Conservation (phyloP, 2,329 filamentous ascomycete genomes). For the Trichoderma sp. region DNA sequence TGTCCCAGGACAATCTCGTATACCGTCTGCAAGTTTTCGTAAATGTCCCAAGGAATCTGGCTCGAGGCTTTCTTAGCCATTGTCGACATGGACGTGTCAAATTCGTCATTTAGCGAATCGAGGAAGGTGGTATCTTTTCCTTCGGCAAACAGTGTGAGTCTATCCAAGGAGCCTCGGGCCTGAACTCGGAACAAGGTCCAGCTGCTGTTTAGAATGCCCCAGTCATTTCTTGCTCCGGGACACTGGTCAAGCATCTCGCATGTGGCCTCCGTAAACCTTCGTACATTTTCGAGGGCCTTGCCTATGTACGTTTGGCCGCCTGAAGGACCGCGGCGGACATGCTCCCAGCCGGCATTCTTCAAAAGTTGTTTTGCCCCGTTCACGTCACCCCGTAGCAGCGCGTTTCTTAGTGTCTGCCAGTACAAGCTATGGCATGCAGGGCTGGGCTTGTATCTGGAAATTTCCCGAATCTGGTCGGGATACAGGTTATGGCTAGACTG, state of each 20-base stretch:
- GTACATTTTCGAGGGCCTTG: conserved; percentile 72
- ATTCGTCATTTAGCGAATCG: conserved; percentile 34
- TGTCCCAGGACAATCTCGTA: conserved; percentile 80
- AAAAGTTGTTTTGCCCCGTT: conserved; percentile 64
- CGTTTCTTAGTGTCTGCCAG: conserved; percentile 79
- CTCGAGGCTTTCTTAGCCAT: conserved; percentile 76
- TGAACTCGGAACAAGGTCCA: conserved; percentile 83
- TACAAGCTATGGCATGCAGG: conserved; percentile 75
- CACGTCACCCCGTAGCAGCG: conserved; percentile 73
- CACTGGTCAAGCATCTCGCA: conserved; percentile 69
- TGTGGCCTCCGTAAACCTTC: conserved; percentile 66
- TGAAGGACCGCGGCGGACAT: conserved; percentile 66
- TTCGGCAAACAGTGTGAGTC: conserved; percentile 76
- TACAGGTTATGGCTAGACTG: conserved; percentile 71
- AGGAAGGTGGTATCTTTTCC: conserved; percentile 54
- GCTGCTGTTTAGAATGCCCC: conserved; percentile 77
- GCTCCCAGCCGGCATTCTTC: conserved; percentile 71
- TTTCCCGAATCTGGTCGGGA: conserved; percentile 61
- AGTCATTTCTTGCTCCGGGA: conserved; percentile 67
- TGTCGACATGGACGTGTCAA: conserved; percentile 55
- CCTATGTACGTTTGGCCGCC: conserved; percentile 69
- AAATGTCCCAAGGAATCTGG: conserved; percentile 84
- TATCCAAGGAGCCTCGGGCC: conserved; percentile 64
- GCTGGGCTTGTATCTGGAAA: conserved; percentile 64
- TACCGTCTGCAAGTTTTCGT: conserved; percentile 75